Evolutionary conservation across 768 basidiomycete species (phyloP), one percentile per base, ranked within the genome.

Genomic region (Tremella yokohamensis): DNA sequence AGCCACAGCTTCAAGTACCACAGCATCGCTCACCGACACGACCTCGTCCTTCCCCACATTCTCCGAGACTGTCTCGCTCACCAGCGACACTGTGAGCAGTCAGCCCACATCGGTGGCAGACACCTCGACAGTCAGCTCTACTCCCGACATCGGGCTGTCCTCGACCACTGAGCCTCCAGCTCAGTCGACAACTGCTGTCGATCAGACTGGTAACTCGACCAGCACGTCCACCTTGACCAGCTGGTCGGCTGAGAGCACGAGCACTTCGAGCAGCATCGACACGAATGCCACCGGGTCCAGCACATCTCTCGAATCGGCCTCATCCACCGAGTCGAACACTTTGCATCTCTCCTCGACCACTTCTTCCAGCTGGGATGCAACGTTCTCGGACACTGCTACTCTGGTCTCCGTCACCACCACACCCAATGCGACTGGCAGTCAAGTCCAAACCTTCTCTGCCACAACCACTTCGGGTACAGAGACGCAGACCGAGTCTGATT

Each of bases 341-440:
- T 24, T 34, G 13, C 18, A 22, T 42, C 19, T 20, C 18, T 51
- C 18, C 40, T 11, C 48, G 19, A 42, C 49, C 11, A 12, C 52
- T 2, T 15, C 38, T 37, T 24, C 49, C n/a, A 16, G 29, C 29
- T 34, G 29, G 29, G 29, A 34, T 34, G 29, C 29, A 4, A 34
- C 29, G 29, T 18, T 55, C 53, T 40, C 25, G 16, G 38, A 34
- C 16, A 48, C 50, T 53, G 51, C 48, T 8, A 56, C 55, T 34
- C 24, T 65, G 26, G 49, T 18, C 11, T 51, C 48, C 13, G 58
- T 63, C 19, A 51, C 62, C 7, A 58, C 58, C 3, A 54, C 62
- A n/a, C 65, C 65, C 12, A 44, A 53, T 9, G 54, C 57, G 12
- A 61, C 53, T 39, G 65, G 62, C 2, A 49, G 59, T 24, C 50